A percentile compares a stretch with the other conserved stretches of the same genome.
Conservation (phyloP, 208 protist species). For the Balamuthia mandrillaris region DNA sequence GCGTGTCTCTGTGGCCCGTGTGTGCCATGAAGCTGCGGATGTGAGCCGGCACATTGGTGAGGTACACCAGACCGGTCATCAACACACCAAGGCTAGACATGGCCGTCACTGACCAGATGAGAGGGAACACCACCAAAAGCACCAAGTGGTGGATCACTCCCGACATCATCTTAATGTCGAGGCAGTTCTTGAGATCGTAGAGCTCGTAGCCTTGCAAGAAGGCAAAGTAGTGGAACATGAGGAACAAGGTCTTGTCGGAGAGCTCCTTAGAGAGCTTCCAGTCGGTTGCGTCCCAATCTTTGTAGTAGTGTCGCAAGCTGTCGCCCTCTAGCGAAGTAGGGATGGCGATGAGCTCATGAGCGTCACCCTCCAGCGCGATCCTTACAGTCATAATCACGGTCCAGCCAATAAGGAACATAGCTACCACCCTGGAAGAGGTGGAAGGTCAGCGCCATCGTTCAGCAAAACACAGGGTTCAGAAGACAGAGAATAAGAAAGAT, state of each 20-base stretch:
- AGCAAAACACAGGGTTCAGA: not conserved
- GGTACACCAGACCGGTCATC: not conserved
- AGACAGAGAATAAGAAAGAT: not conserved
- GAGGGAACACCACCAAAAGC: not conserved
- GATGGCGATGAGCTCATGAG: too few relatives aligned
- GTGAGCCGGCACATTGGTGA: constrained; percentile 9
- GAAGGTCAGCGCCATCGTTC: too few relatives aligned
- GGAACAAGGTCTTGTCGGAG: not conserved
- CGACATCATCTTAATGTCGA: not conserved
- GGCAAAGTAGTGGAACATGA: not conserved
- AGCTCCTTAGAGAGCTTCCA: not conserved
- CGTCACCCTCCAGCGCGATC: too few relatives aligned
- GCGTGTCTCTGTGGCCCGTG: not conserved
- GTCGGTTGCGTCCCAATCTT: too few relatives aligned
- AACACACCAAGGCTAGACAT: not conserved
- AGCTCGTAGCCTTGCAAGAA: not conserved
- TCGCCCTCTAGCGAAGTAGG: too few relatives aligned
- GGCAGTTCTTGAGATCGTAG: constrained; percentile 20
- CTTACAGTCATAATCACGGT: too few relatives aligned
- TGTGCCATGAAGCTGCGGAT: constrained; percentile 10
- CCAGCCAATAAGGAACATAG: too few relatives aligned
- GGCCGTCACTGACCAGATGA: not conserved
- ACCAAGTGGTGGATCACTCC: not conserved
- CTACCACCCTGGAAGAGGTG: too few relatives aligned
- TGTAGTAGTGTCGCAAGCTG: too few relatives aligned